Conservation (phyloP, 345 rosid species). For the Odontarrhena argentea region DNA sequence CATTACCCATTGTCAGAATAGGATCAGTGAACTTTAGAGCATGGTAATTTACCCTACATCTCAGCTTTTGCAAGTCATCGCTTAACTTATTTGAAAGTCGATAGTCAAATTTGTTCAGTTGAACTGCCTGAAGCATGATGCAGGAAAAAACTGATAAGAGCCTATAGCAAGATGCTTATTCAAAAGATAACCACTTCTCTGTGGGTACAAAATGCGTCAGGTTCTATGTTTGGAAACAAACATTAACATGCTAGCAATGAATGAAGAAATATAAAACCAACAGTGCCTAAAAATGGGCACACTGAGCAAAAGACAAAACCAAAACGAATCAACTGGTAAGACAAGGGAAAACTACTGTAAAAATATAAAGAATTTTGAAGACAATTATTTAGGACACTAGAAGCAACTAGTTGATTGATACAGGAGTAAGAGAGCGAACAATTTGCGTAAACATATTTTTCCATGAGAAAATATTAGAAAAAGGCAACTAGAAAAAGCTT, state of each 20-base stretch:
- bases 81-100: slow-evolving; percentile 88
- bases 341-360: neutral
- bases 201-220: neutral
- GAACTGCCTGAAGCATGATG: slow-evolving; percentile 68
- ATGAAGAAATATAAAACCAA: slow-evolving; percentile 1
- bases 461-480: neutral
- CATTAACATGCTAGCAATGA: slow-evolving; percentile 17
- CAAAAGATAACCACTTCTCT: slow-evolving; percentile 11
- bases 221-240: slow-evolving; percentile 18
- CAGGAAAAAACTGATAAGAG: slow-evolving; percentile 29
- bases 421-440: neutral
- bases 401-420: neutral
- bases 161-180: slow-evolving; percentile 17
- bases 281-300: neutral
- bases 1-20: slow-evolving; percentile 77
- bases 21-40: slow-evolving; percentile 86
- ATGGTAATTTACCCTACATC: slow-evolving; percentile 95
- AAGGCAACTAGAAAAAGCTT: slow-evolving; percentile 21
- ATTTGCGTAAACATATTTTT: slow-evolving; percentile 4
- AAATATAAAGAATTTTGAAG: neutral
- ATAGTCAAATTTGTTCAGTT: slow-evolving; percentile 89
- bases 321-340: neutral
- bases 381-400: neutral
- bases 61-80: slow-evolving; percentile 83
- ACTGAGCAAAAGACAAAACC: neutral